A percentile compares a stretch with the other conserved stretches of the same genome.
These are phyloP conservation scores for Phytophthora multivora DNA, from an alignment of 352 stramenopile species.

Conservation along the genomic window DNA sequence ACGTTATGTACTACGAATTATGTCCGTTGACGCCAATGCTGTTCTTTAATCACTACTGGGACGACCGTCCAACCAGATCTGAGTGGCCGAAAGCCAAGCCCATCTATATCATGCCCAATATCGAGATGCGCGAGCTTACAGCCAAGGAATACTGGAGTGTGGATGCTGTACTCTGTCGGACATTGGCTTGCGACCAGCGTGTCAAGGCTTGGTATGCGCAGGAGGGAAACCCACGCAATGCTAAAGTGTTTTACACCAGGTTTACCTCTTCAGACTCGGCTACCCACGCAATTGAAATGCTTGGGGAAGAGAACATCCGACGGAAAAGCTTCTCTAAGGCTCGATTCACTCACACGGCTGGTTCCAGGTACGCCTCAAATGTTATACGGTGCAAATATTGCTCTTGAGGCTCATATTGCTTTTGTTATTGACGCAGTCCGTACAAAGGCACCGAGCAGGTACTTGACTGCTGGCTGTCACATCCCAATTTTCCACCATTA, in stretches of 20 bases:
- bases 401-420: background rate
- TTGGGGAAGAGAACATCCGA: conserved; percentile 21
- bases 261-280: conserved; percentile 47
- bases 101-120: conserved; percentile 54
- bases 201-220: conserved; percentile 54
- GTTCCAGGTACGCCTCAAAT: conserved; percentile 33
- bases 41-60: conserved; percentile 66
- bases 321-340: conserved; percentile 45
- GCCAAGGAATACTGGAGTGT: conserved; percentile 51
- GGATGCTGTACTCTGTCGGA: conserved; percentile 66
- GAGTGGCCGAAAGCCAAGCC: conserved; percentile 38
- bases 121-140: conserved; percentile 60
- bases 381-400: background rate
- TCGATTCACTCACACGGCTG: conserved; percentile 54
- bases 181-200: conserved; percentile 41
- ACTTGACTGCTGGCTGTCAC: conserved; percentile 58
- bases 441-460: conserved; percentile 58
- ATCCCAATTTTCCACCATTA: conserved; percentile 47
- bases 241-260: conserved; percentile 51
- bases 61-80: conserved; percentile 8
- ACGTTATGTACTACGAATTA: conserved; percentile 56
- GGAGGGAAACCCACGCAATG: conserved; percentile 38
- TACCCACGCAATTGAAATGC: conserved; percentile 11
- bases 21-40: conserved; percentile 47
- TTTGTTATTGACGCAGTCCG: conserved; percentile 27